Conservation (phyloP, 768 basidiomycete species). For the Ephemerocybe angulata region DNA sequence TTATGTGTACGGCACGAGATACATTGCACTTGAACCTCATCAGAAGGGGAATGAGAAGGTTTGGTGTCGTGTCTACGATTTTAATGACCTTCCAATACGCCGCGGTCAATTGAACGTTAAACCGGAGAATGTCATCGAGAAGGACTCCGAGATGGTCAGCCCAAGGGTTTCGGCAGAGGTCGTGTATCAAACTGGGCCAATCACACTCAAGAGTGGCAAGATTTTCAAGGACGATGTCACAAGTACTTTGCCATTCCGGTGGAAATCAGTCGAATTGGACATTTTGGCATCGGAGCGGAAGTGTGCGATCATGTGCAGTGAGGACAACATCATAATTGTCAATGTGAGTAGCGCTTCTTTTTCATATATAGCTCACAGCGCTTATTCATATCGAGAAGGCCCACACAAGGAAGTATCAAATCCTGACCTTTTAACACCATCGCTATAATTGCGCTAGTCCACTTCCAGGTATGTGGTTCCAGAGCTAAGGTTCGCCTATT, state of each 20-base stretch:
- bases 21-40: conserved; percentile 24
- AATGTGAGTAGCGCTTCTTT: conserved; percentile 32
- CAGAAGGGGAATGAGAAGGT: conserved; percentile 12
- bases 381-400: conserved; percentile 1
- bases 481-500: not conserved
- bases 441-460: not conserved
- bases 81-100: conserved; percentile 40
- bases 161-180: not conserved
- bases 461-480: not conserved
- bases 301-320: conserved; percentile 47
- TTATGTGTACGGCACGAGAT: conserved; percentile 50
- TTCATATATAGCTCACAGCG: not conserved
- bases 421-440: conserved; percentile 10
- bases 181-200: conserved; percentile 10
- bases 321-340: conserved; percentile 53
- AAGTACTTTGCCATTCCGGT: conserved; percentile 47
- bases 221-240: conserved; percentile 39
- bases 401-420: conserved; percentile 22
- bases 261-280: conserved; percentile 26
- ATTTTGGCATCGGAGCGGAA: conserved; percentile 14
- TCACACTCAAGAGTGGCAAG: conserved; percentile 21
- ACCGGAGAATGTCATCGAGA: conserved; percentile 1
- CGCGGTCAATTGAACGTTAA: conserved; percentile 1
- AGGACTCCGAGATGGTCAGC: not conserved
- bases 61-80: conserved; percentile 44